These are phyloP conservation scores for Lactifluus subvellereus DNA, from an alignment of 768 basidiomycete species.

Conservation along the genomic window DNA sequence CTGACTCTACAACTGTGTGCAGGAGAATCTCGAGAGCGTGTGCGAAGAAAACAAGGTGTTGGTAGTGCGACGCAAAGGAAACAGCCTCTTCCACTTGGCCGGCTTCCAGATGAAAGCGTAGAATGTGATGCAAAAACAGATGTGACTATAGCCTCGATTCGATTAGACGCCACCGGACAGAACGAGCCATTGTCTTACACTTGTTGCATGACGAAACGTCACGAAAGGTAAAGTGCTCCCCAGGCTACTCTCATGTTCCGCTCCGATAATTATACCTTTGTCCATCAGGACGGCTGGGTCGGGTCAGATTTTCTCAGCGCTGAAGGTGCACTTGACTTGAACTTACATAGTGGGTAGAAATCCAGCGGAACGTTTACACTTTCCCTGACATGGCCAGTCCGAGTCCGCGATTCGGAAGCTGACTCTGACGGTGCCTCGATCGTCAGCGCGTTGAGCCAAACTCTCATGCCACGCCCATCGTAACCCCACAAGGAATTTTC, in stretches of 20 bases:
- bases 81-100: conserved; percentile 70
- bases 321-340: not conserved
- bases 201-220: conserved; percentile 87
- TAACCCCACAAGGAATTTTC: conserved; percentile 99
- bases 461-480: conserved; percentile 80
- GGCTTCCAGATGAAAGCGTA: conserved; percentile 73
- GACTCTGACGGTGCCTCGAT: conserved; percentile 54
- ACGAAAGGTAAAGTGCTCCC: conserved; percentile 77
- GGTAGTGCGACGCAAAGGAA: conserved; percentile 78
- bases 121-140: conserved; percentile 87
- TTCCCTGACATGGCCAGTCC: conserved; percentile 70
- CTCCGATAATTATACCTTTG: conserved; percentile 97
- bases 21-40: conserved; percentile 93
- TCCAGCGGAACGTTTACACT: conserved; percentile 89
- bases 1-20: conserved; percentile 88
- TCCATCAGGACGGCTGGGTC: conserved; percentile 90
- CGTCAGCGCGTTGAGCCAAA: conserved; percentile 94
- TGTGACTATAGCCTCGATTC: conserved; percentile 57
- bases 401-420: conserved; percentile 32
- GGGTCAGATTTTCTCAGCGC: conserved; percentile 9
- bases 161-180: not conserved
- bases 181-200: conserved; percentile 44
- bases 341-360: conserved; percentile 91
- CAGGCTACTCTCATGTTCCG: conserved; percentile 79
- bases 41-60: conserved; percentile 84